These are phyloP conservation scores for Talaromyces liani DNA, from an alignment of 495 filamentous ascomycete species.

Conservation along the genomic window DNA sequence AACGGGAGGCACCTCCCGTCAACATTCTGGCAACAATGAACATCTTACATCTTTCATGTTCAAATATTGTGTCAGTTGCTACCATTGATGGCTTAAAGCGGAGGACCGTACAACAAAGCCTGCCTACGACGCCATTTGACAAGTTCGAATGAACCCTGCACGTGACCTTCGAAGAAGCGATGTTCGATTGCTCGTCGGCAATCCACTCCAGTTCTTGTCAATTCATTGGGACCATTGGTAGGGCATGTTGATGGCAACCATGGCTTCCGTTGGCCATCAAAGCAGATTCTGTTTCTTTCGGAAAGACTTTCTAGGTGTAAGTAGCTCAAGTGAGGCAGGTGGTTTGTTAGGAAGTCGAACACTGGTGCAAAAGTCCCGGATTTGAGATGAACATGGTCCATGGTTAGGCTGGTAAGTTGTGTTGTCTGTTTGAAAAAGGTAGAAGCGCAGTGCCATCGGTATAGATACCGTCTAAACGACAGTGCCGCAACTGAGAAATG, in stretches of 20 bases:
- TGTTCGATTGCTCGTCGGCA: background rate
- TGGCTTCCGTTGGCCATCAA: background rate
- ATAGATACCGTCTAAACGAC: background rate
- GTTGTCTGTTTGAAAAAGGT: background rate
- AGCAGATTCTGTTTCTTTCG: background rate
- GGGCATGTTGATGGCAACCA: background rate
- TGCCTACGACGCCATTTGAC: background rate
- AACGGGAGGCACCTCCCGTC: too few species aligned
- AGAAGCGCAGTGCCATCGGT: background rate
- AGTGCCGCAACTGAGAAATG: background rate
- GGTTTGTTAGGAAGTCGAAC: background rate
- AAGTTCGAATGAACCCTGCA: background rate
- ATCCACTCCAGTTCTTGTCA: background rate
- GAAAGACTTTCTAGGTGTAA: background rate
- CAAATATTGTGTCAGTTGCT: too few species aligned
- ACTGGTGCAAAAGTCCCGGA: background rate
- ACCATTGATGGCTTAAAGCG: background rate
- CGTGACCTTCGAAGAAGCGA: background rate
- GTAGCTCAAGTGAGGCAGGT: background rate
- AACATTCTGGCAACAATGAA: too few species aligned
- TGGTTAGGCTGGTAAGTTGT: background rate
- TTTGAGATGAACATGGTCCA: background rate
- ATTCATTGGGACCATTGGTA: background rate
- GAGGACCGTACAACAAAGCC: background rate
- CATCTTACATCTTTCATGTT: too few species aligned